Conservation (phyloP, 2,329 filamentous ascomycete species). For the Tolypocladium paradoxum region DNA sequence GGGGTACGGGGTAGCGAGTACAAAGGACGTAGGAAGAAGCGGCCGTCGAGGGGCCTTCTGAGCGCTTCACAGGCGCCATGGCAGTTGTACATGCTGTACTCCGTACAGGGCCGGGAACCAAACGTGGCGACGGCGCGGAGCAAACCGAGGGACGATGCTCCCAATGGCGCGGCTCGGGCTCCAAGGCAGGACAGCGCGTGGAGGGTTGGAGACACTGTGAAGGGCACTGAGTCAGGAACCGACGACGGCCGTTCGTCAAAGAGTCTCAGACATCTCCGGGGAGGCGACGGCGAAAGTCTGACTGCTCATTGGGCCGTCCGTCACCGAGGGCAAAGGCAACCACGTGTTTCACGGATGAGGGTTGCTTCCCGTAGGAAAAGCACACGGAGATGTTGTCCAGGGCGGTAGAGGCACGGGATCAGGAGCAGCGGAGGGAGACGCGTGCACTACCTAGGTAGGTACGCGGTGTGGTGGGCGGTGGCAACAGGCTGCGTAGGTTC, state of each 20-base stretch:
- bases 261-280: not conserved
- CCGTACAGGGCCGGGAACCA: not conserved
- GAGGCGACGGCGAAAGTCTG: not conserved
- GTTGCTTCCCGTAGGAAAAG: not conserved
- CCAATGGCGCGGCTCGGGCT: not conserved
- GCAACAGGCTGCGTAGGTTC: slow-evolving; percentile 1
- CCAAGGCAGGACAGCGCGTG: not conserved
- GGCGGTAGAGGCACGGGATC: not conserved
- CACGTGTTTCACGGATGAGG: not conserved
- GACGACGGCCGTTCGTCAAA: not conserved
- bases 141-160: no score
- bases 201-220: not conserved
- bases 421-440: not conserved
- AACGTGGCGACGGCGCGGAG: not conserved
- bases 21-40: no score
- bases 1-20: not conserved
- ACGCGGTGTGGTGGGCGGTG: slow-evolving; percentile 4
- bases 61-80: no score
- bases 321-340: not conserved
- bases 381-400: not conserved
- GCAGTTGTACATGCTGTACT: not conserved
- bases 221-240: not conserved
- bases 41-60: no score
- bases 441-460: no score
- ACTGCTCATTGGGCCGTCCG: not conserved